A percentile compares a stretch with the other conserved stretches of the same genome.
Conservation (phyloP, 441 rosid species). For the Jatropha multifida region DNA sequence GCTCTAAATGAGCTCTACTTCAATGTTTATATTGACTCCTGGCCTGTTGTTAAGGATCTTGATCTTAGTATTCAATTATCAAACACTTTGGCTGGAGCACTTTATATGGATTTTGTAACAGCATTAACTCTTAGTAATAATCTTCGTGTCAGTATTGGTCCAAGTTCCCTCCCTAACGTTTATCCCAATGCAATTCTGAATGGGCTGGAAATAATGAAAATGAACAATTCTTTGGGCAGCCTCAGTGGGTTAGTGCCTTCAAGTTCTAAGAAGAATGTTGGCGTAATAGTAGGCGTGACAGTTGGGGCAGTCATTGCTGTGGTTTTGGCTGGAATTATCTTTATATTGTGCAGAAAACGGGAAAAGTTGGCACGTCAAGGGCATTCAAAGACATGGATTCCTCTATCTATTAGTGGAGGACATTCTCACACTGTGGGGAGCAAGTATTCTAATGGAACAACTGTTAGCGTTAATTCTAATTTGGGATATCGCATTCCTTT, state of each 20-base stretch:
- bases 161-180: conserved; percentile 23
- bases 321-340: conserved; percentile 48
- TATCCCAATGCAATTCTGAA: conserved; percentile 72
- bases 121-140: conserved; percentile 24
- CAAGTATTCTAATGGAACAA: conserved; percentile 69
- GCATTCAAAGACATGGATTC: conserved; percentile 81
- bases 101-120: conserved; percentile 52
- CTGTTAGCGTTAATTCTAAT: conserved; percentile 54
- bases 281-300: conserved; percentile 49
- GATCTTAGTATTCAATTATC: conserved; percentile 41
- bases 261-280: conserved; percentile 40
- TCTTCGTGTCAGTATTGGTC: conserved; percentile 76
- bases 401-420: conserved; percentile 56
- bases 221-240: conserved; percentile 72
- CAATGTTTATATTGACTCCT: conserved; percentile 57
- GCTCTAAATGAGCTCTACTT: conserved; percentile 60
- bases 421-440: conserved; percentile 72
- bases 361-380: conserved; percentile 41
- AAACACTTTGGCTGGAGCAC: conserved; percentile 52
- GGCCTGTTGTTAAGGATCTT: conserved; percentile 38
- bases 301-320: conserved; percentile 42
- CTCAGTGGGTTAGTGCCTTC: conserved; percentile 36
- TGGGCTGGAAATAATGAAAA: conserved; percentile 90
- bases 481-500: conserved; percentile 71
- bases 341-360: conserved; percentile 49